Percentiles rank a stretch among this genome's conserved stretches.
Conservation (phyloP, 495 filamentous ascomycete genomes). For the Terfezia boudieri region DNA sequence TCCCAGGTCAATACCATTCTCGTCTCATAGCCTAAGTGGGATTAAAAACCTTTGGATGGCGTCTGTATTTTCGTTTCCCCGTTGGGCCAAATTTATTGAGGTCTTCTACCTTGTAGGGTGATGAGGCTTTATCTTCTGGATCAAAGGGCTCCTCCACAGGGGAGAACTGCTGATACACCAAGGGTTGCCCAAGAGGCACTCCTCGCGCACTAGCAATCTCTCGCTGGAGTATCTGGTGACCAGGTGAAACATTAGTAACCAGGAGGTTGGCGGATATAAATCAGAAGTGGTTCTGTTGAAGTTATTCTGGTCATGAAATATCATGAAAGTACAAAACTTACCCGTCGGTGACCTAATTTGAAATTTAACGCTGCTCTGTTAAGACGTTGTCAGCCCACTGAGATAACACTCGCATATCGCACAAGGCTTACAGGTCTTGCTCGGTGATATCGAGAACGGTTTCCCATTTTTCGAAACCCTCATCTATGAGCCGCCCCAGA, state of each 20-base stretch:
- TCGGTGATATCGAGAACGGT: constrained; percentile 60
- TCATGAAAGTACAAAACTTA: constrained; percentile 21
- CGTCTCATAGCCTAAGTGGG: not conserved
- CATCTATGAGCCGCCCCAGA: constrained; percentile 41
- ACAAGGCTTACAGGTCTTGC: constrained; percentile 41
- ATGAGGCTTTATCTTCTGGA: constrained; percentile 15
- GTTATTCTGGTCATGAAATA: not conserved
- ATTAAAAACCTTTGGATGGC: constrained; percentile 48
- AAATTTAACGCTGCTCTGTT: constrained; percentile 41
- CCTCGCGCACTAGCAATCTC: constrained; percentile 37
- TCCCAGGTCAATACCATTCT: not conserved
- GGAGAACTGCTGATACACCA: constrained; percentile 7
- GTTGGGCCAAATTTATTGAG: constrained; percentile 18
- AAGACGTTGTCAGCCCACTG: constrained; percentile 4
- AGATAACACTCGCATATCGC: constrained; percentile 2
- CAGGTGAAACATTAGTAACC: not conserved
- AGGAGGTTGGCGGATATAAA: not conserved
- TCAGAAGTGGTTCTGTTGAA: not conserved
- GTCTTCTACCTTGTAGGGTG: constrained; percentile 10
- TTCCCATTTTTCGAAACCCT: constrained; percentile 66
- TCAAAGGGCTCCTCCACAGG: constrained; percentile 12
- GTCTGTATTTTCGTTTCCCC: constrained; percentile 50
- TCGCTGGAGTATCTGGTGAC: constrained; percentile 23
- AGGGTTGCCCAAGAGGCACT: constrained; percentile 21
- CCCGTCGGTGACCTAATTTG: constrained; percentile 56